A percentile compares a stretch with the other conserved stretches of the same genome.
These are phyloP conservation scores for Sugiyamaella americana DNA, from an alignment of 805 yeast genomes.

Conservation along the genomic window DNA sequence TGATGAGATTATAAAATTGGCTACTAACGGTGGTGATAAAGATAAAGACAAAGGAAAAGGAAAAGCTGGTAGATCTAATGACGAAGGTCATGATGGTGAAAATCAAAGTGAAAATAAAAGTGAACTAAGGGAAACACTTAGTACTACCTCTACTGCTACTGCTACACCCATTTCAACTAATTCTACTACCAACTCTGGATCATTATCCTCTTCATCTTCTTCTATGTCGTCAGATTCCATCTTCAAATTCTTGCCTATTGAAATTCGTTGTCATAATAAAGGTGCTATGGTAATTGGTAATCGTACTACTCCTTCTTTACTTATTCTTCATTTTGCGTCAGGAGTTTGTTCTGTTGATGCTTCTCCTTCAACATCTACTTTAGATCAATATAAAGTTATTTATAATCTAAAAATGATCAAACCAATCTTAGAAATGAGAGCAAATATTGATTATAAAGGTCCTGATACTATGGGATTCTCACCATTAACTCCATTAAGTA, in stretches of 20 bases:
- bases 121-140: no score
- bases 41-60: background rate
- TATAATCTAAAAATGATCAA: conserved; percentile 43
- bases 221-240: conserved; percentile 4
- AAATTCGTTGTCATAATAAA: conserved; percentile 45
- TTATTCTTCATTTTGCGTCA: conserved; percentile 53
- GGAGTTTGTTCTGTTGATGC: conserved; percentile 57
- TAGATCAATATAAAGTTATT: conserved; percentile 53
- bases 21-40: background rate
- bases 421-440: conserved; percentile 56
- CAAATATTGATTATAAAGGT: conserved; percentile 60
- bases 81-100: background rate
- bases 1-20: conserved; percentile 45
- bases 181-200: background rate
- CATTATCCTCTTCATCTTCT: background rate
- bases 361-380: conserved; percentile 39
- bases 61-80: background rate
- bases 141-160: no score
- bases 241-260: conserved; percentile 50
- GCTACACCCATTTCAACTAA: no score
- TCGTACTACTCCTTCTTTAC: conserved; percentile 62
- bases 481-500: background rate
- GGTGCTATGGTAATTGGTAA: conserved; percentile 81
- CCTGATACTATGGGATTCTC: conserved; percentile 17
- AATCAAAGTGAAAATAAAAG: background rate